A percentile compares a stretch with the other conserved stretches of the same genome.
Conservation (phyloP, 371 early-diverging fungal species). For the Nematocida sp. region DNA sequence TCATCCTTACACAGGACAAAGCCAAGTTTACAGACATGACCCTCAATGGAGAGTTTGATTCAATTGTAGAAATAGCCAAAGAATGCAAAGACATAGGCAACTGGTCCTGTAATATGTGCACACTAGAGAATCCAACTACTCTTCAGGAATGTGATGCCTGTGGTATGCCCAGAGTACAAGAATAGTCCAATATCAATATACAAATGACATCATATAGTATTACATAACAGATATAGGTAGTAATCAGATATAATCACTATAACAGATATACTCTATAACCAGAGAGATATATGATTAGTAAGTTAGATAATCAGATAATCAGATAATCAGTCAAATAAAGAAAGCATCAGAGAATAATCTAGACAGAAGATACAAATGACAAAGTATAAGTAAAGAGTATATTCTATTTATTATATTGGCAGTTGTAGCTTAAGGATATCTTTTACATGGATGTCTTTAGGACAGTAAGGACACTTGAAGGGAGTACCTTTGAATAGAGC, state of each 20-base stretch:
- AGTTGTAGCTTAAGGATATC: slow-evolving; percentile 23
- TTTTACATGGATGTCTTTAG: slow-evolving; percentile 30
- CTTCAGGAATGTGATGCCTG: slow-evolving; percentile 25
- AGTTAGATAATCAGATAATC: no score
- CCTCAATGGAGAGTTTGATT: slow-evolving; percentile 14
- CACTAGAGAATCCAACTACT: slow-evolving; percentile 10
- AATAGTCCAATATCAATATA: no score
- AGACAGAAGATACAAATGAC: neutral
- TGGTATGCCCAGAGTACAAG: slow-evolving; percentile 44
- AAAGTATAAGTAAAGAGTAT: neutral
- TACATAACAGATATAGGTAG: no score
- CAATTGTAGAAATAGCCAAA: slow-evolving; percentile 41
- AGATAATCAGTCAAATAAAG: no score
- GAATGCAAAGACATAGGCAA: slow-evolving; percentile 1
- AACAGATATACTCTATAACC: no score
- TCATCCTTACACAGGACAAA: slow-evolving; percentile 9
- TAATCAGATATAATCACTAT: no score
- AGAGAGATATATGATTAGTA: no score
- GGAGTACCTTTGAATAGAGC: slow-evolving; percentile 14
- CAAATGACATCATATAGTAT: no score
- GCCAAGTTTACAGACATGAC: slow-evolving; percentile 4
- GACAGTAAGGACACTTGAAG: slow-evolving; percentile 51
- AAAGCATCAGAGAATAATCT: neutral
- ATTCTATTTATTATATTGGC: neutral
- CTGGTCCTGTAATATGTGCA: slow-evolving; percentile 35